These are phyloP conservation scores for Myriangium duriaei DNA, from an alignment of 2,329 filamentous ascomycete genomes.

Conservation along the genomic window DNA sequence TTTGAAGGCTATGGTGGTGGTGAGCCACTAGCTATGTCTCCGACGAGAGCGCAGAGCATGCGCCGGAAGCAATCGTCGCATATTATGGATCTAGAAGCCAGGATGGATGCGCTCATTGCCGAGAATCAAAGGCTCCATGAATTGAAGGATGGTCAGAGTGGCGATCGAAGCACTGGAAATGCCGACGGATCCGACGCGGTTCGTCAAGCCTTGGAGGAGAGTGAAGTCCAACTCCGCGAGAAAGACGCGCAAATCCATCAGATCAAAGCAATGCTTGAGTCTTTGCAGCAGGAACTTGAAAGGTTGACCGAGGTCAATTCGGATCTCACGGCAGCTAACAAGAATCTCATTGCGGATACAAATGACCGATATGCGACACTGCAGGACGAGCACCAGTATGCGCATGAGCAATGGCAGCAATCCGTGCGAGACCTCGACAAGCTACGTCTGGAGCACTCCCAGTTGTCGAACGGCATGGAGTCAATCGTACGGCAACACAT, in stretches of 20 bases:
- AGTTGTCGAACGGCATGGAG: constrained; percentile 51
- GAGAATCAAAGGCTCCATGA: constrained; percentile 75
- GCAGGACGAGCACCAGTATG: constrained; percentile 49
- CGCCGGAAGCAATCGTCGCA: constrained; percentile 97
- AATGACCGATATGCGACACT: constrained; percentile 57
- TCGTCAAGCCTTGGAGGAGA: constrained; percentile 45
- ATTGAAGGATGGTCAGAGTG: neutral
- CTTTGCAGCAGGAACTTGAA: constrained; percentile 68
- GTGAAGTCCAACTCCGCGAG: constrained; percentile 60
- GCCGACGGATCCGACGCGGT: constrained; percentile 35
- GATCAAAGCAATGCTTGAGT: constrained; percentile 65
- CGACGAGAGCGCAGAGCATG: constrained; percentile 88
- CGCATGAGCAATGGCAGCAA: constrained; percentile 40
- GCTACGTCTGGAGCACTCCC: constrained; percentile 49
- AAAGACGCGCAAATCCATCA: constrained; percentile 78
- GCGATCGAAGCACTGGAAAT: constrained; percentile 29
- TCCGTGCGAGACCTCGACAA: constrained; percentile 57
- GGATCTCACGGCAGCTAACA: constrained; percentile 63
- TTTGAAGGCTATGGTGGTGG: constrained; percentile 89
- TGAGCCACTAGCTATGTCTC: constrained; percentile 74
- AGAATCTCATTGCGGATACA: constrained; percentile 62
- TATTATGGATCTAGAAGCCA: constrained; percentile 73
- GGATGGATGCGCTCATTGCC: constrained; percentile 68
- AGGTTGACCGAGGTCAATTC: constrained; percentile 75
- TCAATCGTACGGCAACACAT: constrained; percentile 50